These are phyloP conservation scores for Solanum pennellii DNA, from an alignment of 257 asterid genomes.

Conservation along the genomic window DNA sequence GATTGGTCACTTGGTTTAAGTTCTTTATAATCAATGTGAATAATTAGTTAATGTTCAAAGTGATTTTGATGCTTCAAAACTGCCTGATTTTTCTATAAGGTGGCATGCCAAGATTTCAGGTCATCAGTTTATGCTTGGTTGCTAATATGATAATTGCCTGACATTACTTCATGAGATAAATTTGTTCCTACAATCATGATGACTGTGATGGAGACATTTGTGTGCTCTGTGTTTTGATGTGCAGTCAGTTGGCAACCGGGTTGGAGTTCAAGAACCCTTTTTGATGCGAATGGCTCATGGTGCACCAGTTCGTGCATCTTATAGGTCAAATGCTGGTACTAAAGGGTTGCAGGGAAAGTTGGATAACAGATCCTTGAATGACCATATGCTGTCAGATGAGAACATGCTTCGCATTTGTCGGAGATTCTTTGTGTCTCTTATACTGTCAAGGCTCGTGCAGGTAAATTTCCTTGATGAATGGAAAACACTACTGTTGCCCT, in stretches of 20 bases:
- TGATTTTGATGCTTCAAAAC: background rate
- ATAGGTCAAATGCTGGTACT: constrained; percentile 35
- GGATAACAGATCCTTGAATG: constrained; percentile 30
- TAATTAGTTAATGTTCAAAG: background rate
- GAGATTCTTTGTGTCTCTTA: constrained; percentile 87
- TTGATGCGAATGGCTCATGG: constrained; percentile 99
- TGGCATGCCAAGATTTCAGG: background rate
- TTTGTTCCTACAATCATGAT: background rate
- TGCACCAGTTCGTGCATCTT: constrained; percentile 49
- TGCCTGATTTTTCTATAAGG: background rate
- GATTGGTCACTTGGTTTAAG: background rate
- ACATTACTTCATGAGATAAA: background rate
- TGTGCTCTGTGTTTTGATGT: constrained; percentile 10
- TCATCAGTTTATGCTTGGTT: background rate
- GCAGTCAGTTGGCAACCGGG: constrained; percentile 96
- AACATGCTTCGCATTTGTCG: constrained; percentile 80
- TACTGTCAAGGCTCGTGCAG: constrained; percentile 90
- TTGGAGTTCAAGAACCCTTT: constrained; percentile 91
- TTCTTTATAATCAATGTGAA: background rate
- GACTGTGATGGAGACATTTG: background rate
- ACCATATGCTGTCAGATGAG: constrained; percentile 54
- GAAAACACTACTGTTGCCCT: background rate
- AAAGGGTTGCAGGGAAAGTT: constrained; percentile 42
- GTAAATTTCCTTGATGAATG: constrained; percentile 20
- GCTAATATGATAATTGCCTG: background rate